Evolutionary conservation across 2,329 filamentous ascomycete genomes (phyloP).

Genomic region (Chaetomiaceae sp.): DNA sequence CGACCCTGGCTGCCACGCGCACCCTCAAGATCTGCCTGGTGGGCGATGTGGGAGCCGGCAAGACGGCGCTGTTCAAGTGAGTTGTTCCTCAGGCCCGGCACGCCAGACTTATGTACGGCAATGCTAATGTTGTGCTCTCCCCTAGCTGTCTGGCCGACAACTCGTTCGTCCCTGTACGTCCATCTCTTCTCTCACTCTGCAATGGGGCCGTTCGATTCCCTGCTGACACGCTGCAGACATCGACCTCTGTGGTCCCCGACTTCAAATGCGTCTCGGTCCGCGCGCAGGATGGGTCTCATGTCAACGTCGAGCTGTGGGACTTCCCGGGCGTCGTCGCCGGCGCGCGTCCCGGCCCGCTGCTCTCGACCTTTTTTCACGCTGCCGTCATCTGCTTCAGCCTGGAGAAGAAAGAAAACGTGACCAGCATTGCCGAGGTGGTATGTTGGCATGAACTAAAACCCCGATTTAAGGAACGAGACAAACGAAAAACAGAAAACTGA

Average conservation of each 20-base stretch:
- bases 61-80: conserved; percentile 21
- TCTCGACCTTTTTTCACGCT: conserved; percentile 30
- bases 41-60: conserved; percentile 20
- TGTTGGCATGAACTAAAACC: too few relatives aligned
- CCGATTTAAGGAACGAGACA: too few relatives aligned
- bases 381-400: conserved; percentile 37
- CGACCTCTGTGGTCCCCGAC: conserved; percentile 4
- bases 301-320: conserved; percentile 28
- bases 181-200: background rate
- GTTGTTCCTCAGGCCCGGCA: background rate
- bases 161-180: conserved; percentile 6
- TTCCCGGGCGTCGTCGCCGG: conserved; percentile 21
- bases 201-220: background rate
- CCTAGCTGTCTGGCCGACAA: conserved; percentile 10
- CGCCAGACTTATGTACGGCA: too few relatives aligned
- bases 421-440: conserved; percentile 29
- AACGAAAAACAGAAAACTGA: background rate
- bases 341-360: conserved; percentile 13
- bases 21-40: conserved; percentile 22
- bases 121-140: conserved; percentile 2
- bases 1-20: background rate
- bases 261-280: background rate
- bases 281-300: conserved; percentile 3
- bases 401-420: conserved; percentile 28
- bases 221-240: background rate